A percentile compares a stretch with the other conserved stretches of the same genome.
These are phyloP conservation scores for Crataegus laevigata DNA, from an alignment of 306 rosid genomes.

Conservation along the genomic window DNA sequence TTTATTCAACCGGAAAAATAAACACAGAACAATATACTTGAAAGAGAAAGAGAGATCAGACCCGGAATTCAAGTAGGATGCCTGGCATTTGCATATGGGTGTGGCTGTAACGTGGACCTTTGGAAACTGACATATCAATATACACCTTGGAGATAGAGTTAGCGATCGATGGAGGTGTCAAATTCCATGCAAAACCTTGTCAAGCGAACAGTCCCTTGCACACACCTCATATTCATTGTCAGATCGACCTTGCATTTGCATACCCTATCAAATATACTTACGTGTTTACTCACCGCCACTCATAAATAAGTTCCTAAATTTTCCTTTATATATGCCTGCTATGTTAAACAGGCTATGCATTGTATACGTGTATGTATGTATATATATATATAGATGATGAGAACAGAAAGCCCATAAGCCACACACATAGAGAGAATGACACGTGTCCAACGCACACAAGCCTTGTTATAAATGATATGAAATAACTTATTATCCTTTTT, in stretches of 20 bases:
- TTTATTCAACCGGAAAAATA: too few relatives aligned
- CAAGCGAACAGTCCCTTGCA: conserved; percentile 26
- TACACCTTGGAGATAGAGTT: not conserved
- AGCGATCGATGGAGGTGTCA: not conserved
- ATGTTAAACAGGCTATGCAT: too few relatives aligned
- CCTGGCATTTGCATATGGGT: not conserved
- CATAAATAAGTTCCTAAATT: too few relatives aligned
- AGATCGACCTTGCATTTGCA: conserved; percentile 16
- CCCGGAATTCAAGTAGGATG: not conserved
- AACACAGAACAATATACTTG: not conserved
- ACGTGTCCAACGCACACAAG: too few relatives aligned
- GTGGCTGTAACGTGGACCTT: not conserved
- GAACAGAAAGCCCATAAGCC: too few relatives aligned
- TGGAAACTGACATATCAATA: not conserved
- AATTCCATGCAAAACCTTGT: conserved; percentile 25
- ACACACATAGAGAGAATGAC: too few relatives aligned
- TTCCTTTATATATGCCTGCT: too few relatives aligned
- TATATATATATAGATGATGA: too few relatives aligned
- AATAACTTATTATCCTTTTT: too few relatives aligned
- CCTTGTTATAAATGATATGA: too few relatives aligned
- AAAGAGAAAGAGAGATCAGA: not conserved
- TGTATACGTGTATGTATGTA: too few relatives aligned
- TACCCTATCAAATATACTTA: not conserved
- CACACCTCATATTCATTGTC: conserved; percentile 20
- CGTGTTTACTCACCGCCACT: not conserved